Evolutionary conservation across 1,284 basidiomycete genomes (phyloP), one percentile per base, ranked within the genome.

Genomic region (Serendipita sp.): DNA sequence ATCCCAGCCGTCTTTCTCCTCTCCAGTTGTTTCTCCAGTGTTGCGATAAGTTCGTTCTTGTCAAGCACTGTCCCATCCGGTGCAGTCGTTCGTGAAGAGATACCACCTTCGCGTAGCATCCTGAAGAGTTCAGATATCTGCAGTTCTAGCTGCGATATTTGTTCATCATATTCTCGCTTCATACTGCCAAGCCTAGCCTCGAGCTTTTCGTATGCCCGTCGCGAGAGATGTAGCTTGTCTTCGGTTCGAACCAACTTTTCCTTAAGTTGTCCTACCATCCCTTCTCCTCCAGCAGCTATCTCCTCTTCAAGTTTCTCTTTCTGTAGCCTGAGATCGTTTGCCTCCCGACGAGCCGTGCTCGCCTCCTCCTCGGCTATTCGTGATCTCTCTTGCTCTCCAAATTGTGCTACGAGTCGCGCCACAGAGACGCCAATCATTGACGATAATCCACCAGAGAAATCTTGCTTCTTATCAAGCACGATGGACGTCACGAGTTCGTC

Each of bases 71-170:
- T 43, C 49, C 43, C 64, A 32, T 58, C 30, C n/a, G 45, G n/a
- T 29, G 13, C 49, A 70, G 12, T 71, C 70, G 29, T 58, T 45
- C 6, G 41, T 12, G 38, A 47, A 41, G 32, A 34, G 12, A 65
- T 32, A 15, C 81, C 81, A 35, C 88, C 81, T 69, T 93, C 88
- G 71, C 85, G 89, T 58, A 96, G 78, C 88, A 95, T 94, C 67
- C 88, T 81, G 77, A 95, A 97, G 17, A 97, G 74, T 72, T 97
- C 94, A 77, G 91, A 83, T 65, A 95, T 94, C 76, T 96, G 91
- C 4, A 88, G 80, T 71, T 97, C 93, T 15, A 97, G 82, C 71
- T 93, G 89, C 1, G 83, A 79, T 64, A 97, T 91, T 66, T 87
- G 85, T 66, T 93, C 88, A 69, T 95, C 90, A 70, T 95, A 95